Evolutionary conservation across 192 early-diverging fungal species (phyloP).

Genomic region (Coemansia sp.): DNA sequence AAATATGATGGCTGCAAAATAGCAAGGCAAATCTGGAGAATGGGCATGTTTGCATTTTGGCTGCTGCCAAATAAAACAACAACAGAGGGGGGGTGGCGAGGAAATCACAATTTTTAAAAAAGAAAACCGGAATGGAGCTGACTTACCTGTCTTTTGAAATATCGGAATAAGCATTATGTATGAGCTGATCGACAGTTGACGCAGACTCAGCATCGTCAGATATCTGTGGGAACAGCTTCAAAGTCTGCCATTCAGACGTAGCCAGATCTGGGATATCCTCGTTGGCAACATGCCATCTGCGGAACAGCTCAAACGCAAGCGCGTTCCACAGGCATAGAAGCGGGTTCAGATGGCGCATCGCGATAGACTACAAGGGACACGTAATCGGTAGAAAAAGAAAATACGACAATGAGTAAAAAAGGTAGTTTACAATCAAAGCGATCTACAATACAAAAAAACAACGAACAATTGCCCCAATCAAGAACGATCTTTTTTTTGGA

Average conservation of each 20-base stretch:
- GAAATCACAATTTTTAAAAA: neutral
- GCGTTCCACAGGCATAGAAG: conserved; percentile 45
- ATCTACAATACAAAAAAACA: conserved; percentile 1
- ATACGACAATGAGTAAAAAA: neutral
- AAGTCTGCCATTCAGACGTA: conserved; percentile 36
- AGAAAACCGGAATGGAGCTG: neutral
- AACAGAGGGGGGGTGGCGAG: neutral
- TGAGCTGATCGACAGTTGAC: conserved; percentile 10
- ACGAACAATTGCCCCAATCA: neutral
- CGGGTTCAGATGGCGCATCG: conserved; percentile 40
- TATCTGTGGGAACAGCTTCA: conserved; percentile 30
- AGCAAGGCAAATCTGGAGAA: neutral
- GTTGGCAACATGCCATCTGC: conserved; percentile 38
- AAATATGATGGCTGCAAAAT: neutral
- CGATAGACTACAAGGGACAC: conserved; percentile 25
- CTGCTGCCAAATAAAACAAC: neutral
- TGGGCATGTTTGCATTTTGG: neutral
- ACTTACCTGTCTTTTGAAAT: conserved; percentile 53
- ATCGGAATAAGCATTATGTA: conserved; percentile 10
- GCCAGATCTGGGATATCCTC: conserved; percentile 43
- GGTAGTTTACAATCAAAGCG: neutral
- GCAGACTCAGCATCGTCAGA: neutral
- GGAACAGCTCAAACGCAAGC: conserved; percentile 39
- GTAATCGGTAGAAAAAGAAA: conserved; percentile 1
- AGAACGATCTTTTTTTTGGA: neutral